Base-by-base conservation (phyloP, 495 filamentous ascomycete species). In the Parathielavia hyrcaniae region DNA sequence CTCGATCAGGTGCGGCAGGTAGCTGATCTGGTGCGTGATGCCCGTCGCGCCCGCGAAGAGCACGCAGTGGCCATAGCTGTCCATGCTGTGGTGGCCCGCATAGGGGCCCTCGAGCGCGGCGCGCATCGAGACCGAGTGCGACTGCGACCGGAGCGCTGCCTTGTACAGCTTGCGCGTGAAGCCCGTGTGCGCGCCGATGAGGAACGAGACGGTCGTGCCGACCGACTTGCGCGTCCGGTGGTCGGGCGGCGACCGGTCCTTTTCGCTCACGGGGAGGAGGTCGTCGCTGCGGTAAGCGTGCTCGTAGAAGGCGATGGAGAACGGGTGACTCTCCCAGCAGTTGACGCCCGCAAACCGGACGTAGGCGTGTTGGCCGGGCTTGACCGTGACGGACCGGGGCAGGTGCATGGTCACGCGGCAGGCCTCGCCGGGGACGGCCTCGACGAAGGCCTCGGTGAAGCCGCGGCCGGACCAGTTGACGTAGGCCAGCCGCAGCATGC, bases 21-120 rank as follows among this genome's bases (percentile, higher is more conserved):
- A 91, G n/a, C 89, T 87, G 22, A 97, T 82, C 69, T 93, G 88
- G 69, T 97, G 91, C 0, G 93, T 95, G 73, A 98, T 97, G 53
- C 93, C 93, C 12, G 91, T 86, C 55, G 92, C 89, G 58, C 90
- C 93, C 46, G 91, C 90, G 64, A 97, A 89, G 60, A 98, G 84
- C 56, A 98, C 79, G 40, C 85, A 83, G 41, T 91, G 90, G 46
- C 93, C 91, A 73, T 96, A 97, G 17, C 89, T 95, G 72, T 89
- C 82, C 62, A 96, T 85, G 44, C 81, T 81, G 67, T 95, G 86
- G 67, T 87, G 81, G 52, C 84, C 87, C 14, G 86, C 87, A 67
- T 97, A 97, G 6, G 93, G 91, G 0, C 93, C 93, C 69, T 97
- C 92, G 55, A 90, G 81, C 34, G 74, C 75, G 9, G 78, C 78